Evolutionary conservation across 768 basidiomycete genomes (phyloP).

Genomic region (Steccherinum ochraceum): DNA sequence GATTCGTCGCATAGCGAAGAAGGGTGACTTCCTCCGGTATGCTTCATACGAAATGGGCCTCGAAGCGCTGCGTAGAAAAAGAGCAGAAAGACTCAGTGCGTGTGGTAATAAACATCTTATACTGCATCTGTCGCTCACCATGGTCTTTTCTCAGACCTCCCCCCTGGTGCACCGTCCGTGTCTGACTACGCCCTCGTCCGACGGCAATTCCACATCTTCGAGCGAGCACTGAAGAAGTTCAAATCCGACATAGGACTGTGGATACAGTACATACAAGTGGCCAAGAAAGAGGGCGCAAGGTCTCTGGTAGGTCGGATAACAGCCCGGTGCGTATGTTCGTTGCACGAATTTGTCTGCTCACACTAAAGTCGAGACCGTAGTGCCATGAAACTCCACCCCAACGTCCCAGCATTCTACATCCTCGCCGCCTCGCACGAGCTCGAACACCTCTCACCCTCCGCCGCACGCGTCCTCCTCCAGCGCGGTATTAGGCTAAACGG

Average conservation of each 20-base stretch:
- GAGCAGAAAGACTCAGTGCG: conserved; percentile 67
- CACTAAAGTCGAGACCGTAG: conserved; percentile 28
- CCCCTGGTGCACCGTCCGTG: conserved; percentile 47
- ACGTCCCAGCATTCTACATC: conserved; percentile 71
- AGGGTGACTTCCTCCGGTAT: conserved; percentile 86
- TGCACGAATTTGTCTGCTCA: not conserved
- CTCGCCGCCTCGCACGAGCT: conserved; percentile 82
- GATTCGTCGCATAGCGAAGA: conserved; percentile 77
- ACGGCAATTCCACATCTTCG: conserved; percentile 84
- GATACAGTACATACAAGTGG: conserved; percentile 84
- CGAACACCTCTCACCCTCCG: conserved; percentile 61
- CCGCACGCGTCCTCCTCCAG: conserved; percentile 78
- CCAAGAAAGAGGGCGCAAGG: conserved; percentile 72
- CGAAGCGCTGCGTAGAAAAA: conserved; percentile 73
- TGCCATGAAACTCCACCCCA: conserved; percentile 84
- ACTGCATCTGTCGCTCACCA: not conserved
- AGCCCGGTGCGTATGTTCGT: conserved; percentile 66
- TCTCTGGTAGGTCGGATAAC: conserved; percentile 77
- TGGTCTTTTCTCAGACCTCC: conserved; percentile 24
- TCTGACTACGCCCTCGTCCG: conserved; percentile 84
- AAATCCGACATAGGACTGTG: conserved; percentile 82
- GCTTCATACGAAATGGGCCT: conserved; percentile 88
- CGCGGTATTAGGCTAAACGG: conserved; percentile 77
- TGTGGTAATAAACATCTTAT: conserved; percentile 7
- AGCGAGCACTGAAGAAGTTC: conserved; percentile 85